phyloP scores from a whole-genome alignment of 768 basidiomycete genomes.

The Hydnum rufescens region DNA sequence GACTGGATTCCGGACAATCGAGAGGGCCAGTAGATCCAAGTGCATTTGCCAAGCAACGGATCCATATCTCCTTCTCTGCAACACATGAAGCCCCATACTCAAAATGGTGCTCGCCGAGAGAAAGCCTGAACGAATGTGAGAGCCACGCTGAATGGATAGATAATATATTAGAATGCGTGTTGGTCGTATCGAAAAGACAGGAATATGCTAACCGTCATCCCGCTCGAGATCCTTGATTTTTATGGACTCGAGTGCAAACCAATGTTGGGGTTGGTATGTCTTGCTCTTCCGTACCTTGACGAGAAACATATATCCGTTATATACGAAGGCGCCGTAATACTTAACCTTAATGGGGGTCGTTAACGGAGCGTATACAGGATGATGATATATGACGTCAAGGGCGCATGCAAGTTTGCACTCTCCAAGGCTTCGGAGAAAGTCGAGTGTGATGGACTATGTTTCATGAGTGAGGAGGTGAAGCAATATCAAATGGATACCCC shows the following conservation, averaged over 20 bases:
- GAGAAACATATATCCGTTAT: slow-evolving; percentile 63
- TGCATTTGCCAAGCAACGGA: slow-evolving; percentile 30
- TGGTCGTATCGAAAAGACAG: neutral
- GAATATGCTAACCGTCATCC: slow-evolving; percentile 46
- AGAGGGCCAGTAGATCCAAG: neutral
- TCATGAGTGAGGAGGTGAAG: neutral
- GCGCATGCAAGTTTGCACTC: slow-evolving; percentile 66
- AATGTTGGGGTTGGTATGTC: slow-evolving; percentile 71
- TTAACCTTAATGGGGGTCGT: slow-evolving; percentile 43
- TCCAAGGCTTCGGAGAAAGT: slow-evolving; percentile 41
- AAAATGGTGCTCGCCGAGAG: slow-evolving; percentile 47
- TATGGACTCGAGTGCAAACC: slow-evolving; percentile 62
- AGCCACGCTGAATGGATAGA: slow-evolving; percentile 35
- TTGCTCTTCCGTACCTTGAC: slow-evolving; percentile 64
- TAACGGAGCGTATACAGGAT: slow-evolving; percentile 29
- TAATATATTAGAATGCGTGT: neutral
- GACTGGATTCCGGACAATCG: neutral
- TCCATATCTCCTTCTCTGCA: slow-evolving; percentile 79
- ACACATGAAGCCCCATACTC: slow-evolving; percentile 73
- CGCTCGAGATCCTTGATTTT: slow-evolving; percentile 47
- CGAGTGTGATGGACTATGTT: neutral
- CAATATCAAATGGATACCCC: too few relatives aligned
- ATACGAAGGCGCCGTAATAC: slow-evolving; percentile 83
- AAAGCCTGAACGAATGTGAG: slow-evolving; percentile 63
- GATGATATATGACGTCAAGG: slow-evolving; percentile 67